Base-by-base conservation (phyloP, 2,329 filamentous ascomycete genomes). In the Xylariaceae sp. region DNA sequence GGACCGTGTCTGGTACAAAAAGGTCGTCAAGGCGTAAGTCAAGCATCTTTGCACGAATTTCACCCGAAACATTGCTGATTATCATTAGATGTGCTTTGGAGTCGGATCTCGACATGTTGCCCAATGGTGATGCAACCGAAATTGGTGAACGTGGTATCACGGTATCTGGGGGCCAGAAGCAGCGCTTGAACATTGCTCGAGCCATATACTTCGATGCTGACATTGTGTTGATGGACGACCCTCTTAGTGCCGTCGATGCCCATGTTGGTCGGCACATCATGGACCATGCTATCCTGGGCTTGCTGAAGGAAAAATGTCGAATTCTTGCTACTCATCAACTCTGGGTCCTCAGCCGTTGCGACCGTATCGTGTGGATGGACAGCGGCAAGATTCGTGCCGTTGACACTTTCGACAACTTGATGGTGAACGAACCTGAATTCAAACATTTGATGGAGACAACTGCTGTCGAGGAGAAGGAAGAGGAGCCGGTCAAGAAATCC, bases 101-200 rank as follows among this genome's bases (percentile, higher is more conserved):
- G 42, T 80, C 86, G 0, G 92, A 98, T 71, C 67, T 97, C 6
- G 88, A 95, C 38, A 95, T 95, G 82, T 74, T 97, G n/a, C 92
- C 92, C 0, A 80, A 86, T 46, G 87, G 89, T 12, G 93, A 97
- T 58, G 67, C 79, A 56, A 98, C 92, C 0, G 92, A 97, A 64
- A 95, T 97, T 60, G 93, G 92, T 21, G 93, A 97, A 66, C 83
- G 90, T 50, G 92, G 93, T 42, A 96, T 97, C 60, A 97, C 90
- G 1, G 86, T 97, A 1, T 95, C 90, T 16, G 92, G 93, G 45
- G 92, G 92, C 2, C 92, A 97, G 66, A 96, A 96, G 66, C 92
- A 96, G 65, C 82, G 93, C 10, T 73, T 96, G 55, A 97, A 96
- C 62, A 96, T 97, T 60, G 93, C 93, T 16, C 80, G 93, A 39